These are phyloP conservation scores for Xylaria sp. DNA, from an alignment of 2,329 filamentous ascomycete genomes.

Conservation along the genomic window DNA sequence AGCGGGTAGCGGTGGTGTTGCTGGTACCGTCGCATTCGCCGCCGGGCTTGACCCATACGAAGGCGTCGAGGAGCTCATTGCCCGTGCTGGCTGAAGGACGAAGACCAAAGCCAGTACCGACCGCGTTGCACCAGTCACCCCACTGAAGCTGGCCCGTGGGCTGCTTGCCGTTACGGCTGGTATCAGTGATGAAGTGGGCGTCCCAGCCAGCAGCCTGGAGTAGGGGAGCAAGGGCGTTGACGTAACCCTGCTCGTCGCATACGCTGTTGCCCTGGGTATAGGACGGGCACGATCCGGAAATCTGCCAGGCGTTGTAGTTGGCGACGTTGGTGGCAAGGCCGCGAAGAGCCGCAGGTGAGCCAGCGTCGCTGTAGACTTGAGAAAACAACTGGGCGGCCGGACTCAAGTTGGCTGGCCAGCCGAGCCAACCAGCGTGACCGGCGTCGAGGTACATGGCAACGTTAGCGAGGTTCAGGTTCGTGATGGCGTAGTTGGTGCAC, in stretches of 20 bases:
- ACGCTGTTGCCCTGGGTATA: constrained; percentile 58
- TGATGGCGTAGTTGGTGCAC: constrained; percentile 63
- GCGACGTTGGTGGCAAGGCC: constrained; percentile 69
- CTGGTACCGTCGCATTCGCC: constrained; percentile 59
- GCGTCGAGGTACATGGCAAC: constrained; percentile 69
- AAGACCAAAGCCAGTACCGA: constrained; percentile 66
- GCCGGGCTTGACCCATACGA: constrained; percentile 73
- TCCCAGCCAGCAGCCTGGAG: constrained; percentile 62
- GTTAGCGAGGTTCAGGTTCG: constrained; percentile 64
- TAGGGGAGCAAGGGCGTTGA: constrained; percentile 71
- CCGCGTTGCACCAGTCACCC: constrained; percentile 72
- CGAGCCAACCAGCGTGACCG: constrained; percentile 69
- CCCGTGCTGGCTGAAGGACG: constrained; percentile 66
- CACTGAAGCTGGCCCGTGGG: constrained; percentile 65
- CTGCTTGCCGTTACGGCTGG: constrained; percentile 55
- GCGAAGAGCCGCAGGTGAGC: constrained; percentile 61
- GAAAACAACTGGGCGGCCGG: constrained; percentile 61
- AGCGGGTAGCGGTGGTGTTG: constrained; percentile 57
- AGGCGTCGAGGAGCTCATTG: constrained; percentile 65
- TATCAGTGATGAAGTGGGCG: constrained; percentile 52
- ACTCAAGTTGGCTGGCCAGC: constrained; percentile 65
- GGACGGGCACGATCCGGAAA: constrained; percentile 54
- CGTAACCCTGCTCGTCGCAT: constrained; percentile 68
- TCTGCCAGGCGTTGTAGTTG: constrained; percentile 65
- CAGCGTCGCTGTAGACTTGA: constrained; percentile 61